These are phyloP conservation scores for Aspergillus sp. DNA, from an alignment of 2,329 filamentous ascomycete genomes.

Conservation along the genomic window DNA sequence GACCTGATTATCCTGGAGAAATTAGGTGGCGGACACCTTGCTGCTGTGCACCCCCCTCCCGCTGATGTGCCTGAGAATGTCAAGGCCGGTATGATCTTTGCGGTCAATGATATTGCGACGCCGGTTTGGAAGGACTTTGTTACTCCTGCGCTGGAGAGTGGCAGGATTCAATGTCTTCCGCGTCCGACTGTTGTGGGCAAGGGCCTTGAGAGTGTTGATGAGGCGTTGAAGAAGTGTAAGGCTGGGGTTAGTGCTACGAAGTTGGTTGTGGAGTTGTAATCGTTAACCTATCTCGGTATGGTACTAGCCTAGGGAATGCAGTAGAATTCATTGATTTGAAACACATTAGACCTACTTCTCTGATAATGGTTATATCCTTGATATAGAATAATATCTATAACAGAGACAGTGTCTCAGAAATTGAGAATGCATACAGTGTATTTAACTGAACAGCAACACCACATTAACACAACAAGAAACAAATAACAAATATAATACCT, in stretches of 20 bases:
- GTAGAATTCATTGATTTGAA: no score
- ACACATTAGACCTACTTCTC: no score
- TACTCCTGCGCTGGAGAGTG: conserved; percentile 26
- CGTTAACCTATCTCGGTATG: no score
- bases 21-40: conserved; percentile 15
- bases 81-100: conserved; percentile 14
- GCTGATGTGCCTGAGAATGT: conserved; percentile 2
- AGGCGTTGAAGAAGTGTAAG: conserved; percentile 37
- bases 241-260: conserved; percentile 42
- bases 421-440: no score
- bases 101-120: conserved; percentile 22
- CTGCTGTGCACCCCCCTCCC: conserved; percentile 6
- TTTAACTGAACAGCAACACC: no score
- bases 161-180: conserved; percentile 31
- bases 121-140: conserved; percentile 30
- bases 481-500: no score
- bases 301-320: no score
- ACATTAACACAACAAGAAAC: no score
- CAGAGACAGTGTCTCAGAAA: no score
- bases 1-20: conserved; percentile 7
- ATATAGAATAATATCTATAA: no score
- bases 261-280: conserved; percentile 27
- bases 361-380: no score
- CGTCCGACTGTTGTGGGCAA: conserved; percentile 39
- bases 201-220: conserved; percentile 38